Evolutionary conservation across 768 basidiomycete species (phyloP).

Genomic region (Termitomyces titanicus): DNA sequence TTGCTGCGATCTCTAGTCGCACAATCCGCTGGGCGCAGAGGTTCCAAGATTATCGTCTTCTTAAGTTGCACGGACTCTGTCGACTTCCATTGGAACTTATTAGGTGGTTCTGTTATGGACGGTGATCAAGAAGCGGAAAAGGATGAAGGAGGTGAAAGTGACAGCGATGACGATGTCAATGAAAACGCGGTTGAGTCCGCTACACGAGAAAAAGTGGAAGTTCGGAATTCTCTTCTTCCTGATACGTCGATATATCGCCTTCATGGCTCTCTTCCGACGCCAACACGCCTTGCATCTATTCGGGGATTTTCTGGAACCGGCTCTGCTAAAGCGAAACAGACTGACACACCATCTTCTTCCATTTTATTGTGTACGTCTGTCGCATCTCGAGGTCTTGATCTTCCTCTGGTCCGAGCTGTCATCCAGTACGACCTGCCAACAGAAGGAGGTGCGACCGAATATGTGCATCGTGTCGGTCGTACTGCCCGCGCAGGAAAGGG

Average conservation of each 20-base stretch:
- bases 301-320: conserved; percentile 64
- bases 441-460: conserved; percentile 94
- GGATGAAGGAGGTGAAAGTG: conserved; percentile 20
- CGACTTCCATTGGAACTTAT: conserved; percentile 90
- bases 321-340: conserved; percentile 22
- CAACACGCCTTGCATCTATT: conserved; percentile 78
- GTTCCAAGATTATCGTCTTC: conserved; percentile 88
- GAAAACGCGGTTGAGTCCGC: conserved; percentile 16
- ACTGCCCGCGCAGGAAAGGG: conserved; percentile 95
- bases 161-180: conserved; percentile 23
- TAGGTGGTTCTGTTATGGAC: conserved; percentile 72
- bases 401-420: conserved; percentile 91
- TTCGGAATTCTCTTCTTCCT: conserved; percentile 75
- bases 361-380: conserved; percentile 95
- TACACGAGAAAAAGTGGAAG: conserved; percentile 45
- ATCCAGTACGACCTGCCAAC: conserved; percentile 97
- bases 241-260: conserved; percentile 80
- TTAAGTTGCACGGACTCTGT: conserved; percentile 97
- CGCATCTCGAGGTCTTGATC: conserved; percentile 95
- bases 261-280: conserved; percentile 87
- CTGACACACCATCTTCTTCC: conserved; percentile 37
- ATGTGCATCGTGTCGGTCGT: conserved; percentile 94
- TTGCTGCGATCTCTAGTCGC: conserved; percentile 78
- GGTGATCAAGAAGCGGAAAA: conserved; percentile 22
- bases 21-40: conserved; percentile 47